Evolutionary conservation across 495 filamentous ascomycete genomes (phyloP), one percentile per base, ranked within the genome.

Genomic region (Aspergillus incahuasiensis): DNA sequence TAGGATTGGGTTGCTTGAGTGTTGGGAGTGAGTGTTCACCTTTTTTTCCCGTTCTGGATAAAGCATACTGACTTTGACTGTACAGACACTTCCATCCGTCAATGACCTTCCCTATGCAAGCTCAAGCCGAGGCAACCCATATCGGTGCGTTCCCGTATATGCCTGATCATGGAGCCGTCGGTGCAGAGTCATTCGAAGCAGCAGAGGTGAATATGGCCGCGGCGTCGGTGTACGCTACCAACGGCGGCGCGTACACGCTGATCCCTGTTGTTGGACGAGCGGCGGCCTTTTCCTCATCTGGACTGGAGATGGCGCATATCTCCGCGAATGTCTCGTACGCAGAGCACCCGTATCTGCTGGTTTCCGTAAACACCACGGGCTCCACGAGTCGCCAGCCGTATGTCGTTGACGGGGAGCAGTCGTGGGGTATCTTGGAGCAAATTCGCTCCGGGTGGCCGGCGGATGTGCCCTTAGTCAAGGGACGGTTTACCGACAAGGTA

Each of bases 1-100:
- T 3, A 56, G 56, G 8, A 47, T 63, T 38, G 64, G 67, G 25
- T 48, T 54, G 6, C 34, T 67, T 4, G 63, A 68, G 35, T 69
- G 64, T 38, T 28, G 44, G 22, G 44, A 47, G 44, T 42, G 13
- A 42, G 40, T 42, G 3, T 18, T 6, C 19, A 5, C 5, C 19
- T 1, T 42, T 42, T 11, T 16, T 5, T 18, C 6, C 40, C 16
- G 4, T 42, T 12, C 9, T 2, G 32, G 7, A 5, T 19, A 6
- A 7, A 3, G 13, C 19, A 6, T 42, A 21, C 5, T 9, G 40
- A 19, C 6, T 19, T 19, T 42, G 16, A 18, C n/a, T n/a, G n/a
- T n/a, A 40, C 12, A 35, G 32, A 35, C 44, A 47, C 20, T 47
- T 28, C 22, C 24, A 47, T 18, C 44, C 44, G 4, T 20, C 44